Conservation (phyloP, 169 alveolate species). For the Plasmodium gallinaceum region DNA sequence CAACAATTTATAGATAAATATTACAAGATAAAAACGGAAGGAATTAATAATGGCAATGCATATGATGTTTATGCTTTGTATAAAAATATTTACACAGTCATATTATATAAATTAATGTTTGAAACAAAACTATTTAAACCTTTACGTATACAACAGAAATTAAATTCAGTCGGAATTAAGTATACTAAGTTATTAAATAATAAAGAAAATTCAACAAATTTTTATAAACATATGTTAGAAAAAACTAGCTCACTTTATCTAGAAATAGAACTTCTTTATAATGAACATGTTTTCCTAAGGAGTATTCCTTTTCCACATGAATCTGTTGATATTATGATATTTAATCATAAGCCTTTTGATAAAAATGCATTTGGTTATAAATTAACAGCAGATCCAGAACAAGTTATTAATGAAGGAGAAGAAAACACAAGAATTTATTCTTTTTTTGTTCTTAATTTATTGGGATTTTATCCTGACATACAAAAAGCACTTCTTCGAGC, state of each 20-base stretch:
- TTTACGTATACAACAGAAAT: conserved; percentile 46
- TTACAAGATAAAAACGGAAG: conserved; percentile 29
- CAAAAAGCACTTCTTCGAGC: conserved; percentile 21
- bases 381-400: conserved; percentile 23
- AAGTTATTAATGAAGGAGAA: conserved; percentile 47
- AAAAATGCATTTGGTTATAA: conserved; percentile 62
- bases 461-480: conserved; percentile 58
- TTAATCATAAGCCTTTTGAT: conserved; percentile 44
- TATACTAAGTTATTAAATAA: conserved; percentile 62
- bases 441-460: conserved; percentile 46
- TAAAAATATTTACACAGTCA: conserved; percentile 52
- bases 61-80: conserved; percentile 26
- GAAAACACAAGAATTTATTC: conserved; percentile 55
- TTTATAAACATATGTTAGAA: conserved; percentile 26
- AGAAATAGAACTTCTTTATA: conserved; percentile 62
- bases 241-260: conserved; percentile 39
- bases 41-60: conserved; percentile 63
- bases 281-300: conserved; percentile 61
- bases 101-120: conserved; percentile 54
- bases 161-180: conserved; percentile 45
- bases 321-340: conserved; percentile 41
- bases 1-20: conserved; percentile 66
- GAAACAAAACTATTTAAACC: conserved; percentile 61
- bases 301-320: conserved; percentile 37
- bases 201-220: conserved; percentile 39